Percentiles rank a stretch among this genome's conserved stretches.
These are phyloP conservation scores for Chlorella variabilis DNA, from an alignment of 163 green algal species.

Conservation along the genomic window DNA sequence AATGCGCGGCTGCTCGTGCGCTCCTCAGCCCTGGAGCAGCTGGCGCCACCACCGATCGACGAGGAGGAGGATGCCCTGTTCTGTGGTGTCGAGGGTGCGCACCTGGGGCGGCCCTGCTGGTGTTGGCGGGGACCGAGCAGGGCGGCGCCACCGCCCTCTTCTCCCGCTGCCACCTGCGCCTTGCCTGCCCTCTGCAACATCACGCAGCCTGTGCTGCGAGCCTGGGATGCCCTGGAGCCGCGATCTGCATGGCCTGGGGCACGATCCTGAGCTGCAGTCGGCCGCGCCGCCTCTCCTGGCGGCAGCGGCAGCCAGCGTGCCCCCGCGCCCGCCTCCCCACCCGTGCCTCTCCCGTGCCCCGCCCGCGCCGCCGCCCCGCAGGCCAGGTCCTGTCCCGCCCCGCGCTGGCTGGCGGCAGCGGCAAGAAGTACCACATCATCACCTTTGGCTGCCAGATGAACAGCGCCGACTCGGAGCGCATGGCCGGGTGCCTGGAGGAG, in stretches of 20 bases:
- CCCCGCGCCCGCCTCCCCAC: not conserved
- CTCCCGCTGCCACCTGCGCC: too few relatives aligned
- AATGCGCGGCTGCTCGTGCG: not conserved
- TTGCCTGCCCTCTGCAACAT: too few relatives aligned
- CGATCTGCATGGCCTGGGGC: too few relatives aligned
- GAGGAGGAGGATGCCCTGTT: constrained; percentile 51
- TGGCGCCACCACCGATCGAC: constrained; percentile 35
- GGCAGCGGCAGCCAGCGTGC: too few relatives aligned
- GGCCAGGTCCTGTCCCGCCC: constrained; percentile 65
- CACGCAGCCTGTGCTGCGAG: too few relatives aligned
- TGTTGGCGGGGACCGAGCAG: too few relatives aligned
- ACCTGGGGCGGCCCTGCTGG: not conserved
- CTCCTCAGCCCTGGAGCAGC: constrained; percentile 11
- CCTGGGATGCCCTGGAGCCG: too few relatives aligned
- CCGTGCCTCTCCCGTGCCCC: not conserved
- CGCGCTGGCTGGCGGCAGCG: constrained; percentile 18
- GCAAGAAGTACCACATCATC: constrained; percentile 93
- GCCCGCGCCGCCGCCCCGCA: constrained; percentile 25
- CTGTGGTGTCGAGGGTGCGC: constrained; percentile 56
- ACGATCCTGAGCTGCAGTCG: too few relatives aligned
- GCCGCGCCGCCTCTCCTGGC: not conserved
- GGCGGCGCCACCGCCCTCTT: too few relatives aligned
- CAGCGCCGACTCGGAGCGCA: constrained; percentile 91
- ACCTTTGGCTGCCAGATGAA: constrained; percentile 99
- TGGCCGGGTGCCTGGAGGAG: constrained; percentile 91